Conservation (phyloP, 2,329 filamentous ascomycete genomes). For the Tothia fuscella region DNA sequence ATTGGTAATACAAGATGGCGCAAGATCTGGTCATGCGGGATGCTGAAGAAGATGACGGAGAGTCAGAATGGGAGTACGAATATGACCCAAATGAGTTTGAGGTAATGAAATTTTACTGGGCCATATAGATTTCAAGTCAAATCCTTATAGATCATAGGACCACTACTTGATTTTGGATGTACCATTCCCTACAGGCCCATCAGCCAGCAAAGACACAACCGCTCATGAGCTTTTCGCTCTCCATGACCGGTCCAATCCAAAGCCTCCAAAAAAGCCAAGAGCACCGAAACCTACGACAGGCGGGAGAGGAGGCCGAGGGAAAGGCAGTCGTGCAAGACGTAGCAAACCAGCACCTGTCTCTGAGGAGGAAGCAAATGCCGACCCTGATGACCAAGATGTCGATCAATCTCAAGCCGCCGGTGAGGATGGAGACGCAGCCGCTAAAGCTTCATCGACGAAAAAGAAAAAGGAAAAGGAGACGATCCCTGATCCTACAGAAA, state of each 20-base stretch:
- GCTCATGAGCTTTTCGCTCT: constrained; percentile 5
- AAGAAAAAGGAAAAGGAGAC: constrained; percentile 13
- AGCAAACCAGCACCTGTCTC: background rate
- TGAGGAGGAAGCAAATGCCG: background rate
- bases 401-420: constrained; percentile 1
- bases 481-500: constrained; percentile 26
- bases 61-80: constrained; percentile 49
- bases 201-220: background rate
- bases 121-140: background rate
- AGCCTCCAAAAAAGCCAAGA: constrained; percentile 1
- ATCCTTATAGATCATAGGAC: background rate
- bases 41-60: constrained; percentile 14
- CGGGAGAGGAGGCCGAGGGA: background rate
- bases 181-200: background rate
- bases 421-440: background rate
- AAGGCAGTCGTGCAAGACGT: background rate
- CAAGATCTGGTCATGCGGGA: too few species aligned
- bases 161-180: constrained; percentile 8
- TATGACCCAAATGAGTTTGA: constrained; percentile 42
- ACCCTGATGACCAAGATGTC: background rate
- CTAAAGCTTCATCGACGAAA: constrained; percentile 7
- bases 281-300: background rate
- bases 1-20: too few species aligned
- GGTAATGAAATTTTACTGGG: constrained; percentile 10
- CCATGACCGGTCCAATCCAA: background rate